A percentile compares a stretch with the other conserved stretches of the same genome.
phyloP scores from a whole-genome alignment of 108 stramenopile genomes.

The Ochromonas danica region DNA sequence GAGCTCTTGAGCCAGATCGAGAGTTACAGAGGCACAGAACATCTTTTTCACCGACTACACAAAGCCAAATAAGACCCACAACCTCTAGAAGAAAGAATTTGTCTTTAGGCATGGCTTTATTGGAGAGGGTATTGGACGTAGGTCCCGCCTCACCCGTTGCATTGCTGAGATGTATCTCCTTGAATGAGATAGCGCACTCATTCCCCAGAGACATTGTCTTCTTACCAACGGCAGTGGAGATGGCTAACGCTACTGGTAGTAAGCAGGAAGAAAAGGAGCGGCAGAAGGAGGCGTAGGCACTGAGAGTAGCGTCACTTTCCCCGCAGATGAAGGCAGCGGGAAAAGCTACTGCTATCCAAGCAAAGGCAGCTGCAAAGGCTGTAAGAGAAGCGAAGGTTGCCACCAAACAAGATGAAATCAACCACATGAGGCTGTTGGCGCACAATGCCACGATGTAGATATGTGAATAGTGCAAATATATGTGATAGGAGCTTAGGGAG shows the following conservation, averaged over 20 bases:
- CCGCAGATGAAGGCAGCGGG: too few species aligned
- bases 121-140: slow-evolving; percentile 14
- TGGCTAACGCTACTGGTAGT: background rate
- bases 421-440: too few species aligned
- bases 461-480: too few species aligned
- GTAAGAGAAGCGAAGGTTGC: too few species aligned
- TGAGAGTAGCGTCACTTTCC: slow-evolving; percentile 7
- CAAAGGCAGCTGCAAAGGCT: too few species aligned
- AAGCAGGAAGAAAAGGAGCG: slow-evolving; percentile 8
- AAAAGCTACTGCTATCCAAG: slow-evolving; percentile 7
- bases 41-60: slow-evolving; percentile 9
- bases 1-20: slow-evolving; percentile 8
- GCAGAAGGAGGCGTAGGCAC: too few species aligned
- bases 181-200: slow-evolving; percentile 10
- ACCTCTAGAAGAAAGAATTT: slow-evolving; percentile 10
- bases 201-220: slow-evolving; percentile 15
- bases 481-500: too few species aligned
- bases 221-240: too few species aligned
- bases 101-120: slow-evolving; percentile 15
- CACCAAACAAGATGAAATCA: too few species aligned
- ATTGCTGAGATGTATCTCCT: slow-evolving; percentile 5
- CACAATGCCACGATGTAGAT: too few species aligned
- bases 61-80: slow-evolving; percentile 10
- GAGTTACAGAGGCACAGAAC: slow-evolving; percentile 9
- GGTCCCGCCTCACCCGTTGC: slow-evolving; percentile 12